Conservation (phyloP, 2,329 filamentous ascomycete genomes). For the Neobulgaria alba region DNA sequence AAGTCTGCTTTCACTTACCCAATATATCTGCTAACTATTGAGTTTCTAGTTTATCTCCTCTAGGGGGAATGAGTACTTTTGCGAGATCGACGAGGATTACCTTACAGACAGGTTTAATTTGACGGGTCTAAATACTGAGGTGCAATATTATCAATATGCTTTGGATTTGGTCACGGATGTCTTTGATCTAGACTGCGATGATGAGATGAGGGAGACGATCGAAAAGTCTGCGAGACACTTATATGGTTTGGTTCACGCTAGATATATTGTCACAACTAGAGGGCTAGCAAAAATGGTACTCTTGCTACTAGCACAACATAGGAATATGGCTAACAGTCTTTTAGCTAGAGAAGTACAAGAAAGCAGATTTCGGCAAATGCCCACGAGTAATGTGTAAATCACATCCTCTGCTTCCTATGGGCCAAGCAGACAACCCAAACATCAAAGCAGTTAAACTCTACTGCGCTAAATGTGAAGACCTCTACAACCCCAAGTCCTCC, state of each 20-base stretch:
- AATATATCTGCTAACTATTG: conserved; percentile 19
- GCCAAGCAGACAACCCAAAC: conserved; percentile 81
- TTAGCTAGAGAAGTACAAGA: conserved; percentile 98
- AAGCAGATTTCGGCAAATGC: conserved; percentile 95
- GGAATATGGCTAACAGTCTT: conserved; percentile 12
- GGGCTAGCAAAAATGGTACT: conserved; percentile 87
- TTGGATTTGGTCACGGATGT: conserved; percentile 96
- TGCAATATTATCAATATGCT: conserved; percentile 98
- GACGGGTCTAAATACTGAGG: conserved; percentile 92
- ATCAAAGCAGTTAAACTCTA: conserved; percentile 91
- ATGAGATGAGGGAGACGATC: conserved; percentile 96
- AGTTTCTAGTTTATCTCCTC: conserved; percentile 85
- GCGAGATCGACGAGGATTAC: conserved; percentile 99
- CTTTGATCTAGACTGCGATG: conserved; percentile 96
- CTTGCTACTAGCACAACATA: not conserved
- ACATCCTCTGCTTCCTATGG: conserved; percentile 90
- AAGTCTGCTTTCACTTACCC: not conserved
- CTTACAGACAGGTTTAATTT: conserved; percentile 97
- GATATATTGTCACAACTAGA: conserved; percentile 93
- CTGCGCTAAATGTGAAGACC: conserved; percentile 93
- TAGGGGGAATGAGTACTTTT: conserved; percentile 97
- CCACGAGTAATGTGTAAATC: conserved; percentile 91
- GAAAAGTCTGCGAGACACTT: conserved; percentile 94
- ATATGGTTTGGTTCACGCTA: conserved; percentile 90
- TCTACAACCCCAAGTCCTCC: conserved; percentile 97